phyloP scores from a whole-genome alignment of 2,329 filamentous ascomycete genomes.

The Leptographium radiaticola region DNA sequence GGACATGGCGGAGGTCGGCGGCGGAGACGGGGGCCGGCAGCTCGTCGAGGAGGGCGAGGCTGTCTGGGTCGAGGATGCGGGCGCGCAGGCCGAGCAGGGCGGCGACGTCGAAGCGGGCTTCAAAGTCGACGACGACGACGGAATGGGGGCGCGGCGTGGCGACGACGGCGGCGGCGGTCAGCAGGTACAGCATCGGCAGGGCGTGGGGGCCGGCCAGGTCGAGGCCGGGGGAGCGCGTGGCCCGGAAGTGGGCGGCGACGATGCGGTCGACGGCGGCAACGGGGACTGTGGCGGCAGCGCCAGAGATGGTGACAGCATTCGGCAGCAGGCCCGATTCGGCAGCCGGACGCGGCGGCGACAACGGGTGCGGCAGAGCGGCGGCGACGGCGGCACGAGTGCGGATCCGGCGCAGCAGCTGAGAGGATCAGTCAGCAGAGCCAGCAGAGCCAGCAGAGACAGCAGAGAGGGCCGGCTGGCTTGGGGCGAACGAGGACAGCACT shows the following conservation, averaged over 20 bases:
- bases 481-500: background rate
- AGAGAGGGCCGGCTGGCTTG: background rate
- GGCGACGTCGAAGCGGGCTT: slow-evolving; percentile 40
- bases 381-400: background rate
- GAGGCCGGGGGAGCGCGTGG: slow-evolving; percentile 32
- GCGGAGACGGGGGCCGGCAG: slow-evolving; percentile 4
- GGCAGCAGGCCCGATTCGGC: background rate
- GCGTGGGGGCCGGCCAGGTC: slow-evolving; percentile 35
- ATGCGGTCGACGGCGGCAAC: slow-evolving; percentile 30
- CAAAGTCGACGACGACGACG: slow-evolving; percentile 41
- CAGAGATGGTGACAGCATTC: background rate
- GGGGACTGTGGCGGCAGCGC: slow-evolving; percentile 6
- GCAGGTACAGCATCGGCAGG: slow-evolving; percentile 41
- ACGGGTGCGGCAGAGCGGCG: background rate
- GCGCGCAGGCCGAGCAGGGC: slow-evolving; percentile 23
- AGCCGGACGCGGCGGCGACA: background rate
- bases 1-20: slow-evolving; percentile 33
- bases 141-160: slow-evolving; percentile 32
- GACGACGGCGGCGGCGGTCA: slow-evolving; percentile 38
- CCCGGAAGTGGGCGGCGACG: slow-evolving; percentile 30
- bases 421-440: slow-evolving; percentile 4
- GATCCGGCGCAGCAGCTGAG: slow-evolving; percentile 5
- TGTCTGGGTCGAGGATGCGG: background rate
- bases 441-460: too few relatives aligned
- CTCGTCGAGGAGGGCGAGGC: background rate